These are phyloP conservation scores for Bremia lactucae DNA, from an alignment of 352 stramenopile genomes.

Conservation along the genomic window DNA sequence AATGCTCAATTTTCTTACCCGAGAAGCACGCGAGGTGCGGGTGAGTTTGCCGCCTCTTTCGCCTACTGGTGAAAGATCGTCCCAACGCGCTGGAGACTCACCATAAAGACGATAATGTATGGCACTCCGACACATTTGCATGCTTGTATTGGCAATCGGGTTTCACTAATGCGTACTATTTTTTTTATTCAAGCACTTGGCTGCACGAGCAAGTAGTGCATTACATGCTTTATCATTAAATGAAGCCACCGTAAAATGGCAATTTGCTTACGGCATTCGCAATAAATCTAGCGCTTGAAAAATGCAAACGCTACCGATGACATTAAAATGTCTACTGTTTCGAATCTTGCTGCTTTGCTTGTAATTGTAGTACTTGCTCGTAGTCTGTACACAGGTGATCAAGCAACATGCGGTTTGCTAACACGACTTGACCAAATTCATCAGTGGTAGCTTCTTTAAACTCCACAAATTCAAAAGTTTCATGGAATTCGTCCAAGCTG, in stretches of 20 bases:
- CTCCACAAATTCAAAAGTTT: conserved; percentile 26
- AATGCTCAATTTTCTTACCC: conserved; percentile 73
- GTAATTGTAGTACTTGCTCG: conserved; percentile 41
- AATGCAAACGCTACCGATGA: too few relatives aligned
- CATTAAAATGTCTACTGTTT: not conserved
- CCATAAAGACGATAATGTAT: conserved; percentile 15
- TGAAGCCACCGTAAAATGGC: too few relatives aligned
- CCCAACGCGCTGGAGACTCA: conserved; percentile 32
- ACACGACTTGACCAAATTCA: conserved; percentile 59
- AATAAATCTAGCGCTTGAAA: too few relatives aligned
- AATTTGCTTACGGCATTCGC: too few relatives aligned
- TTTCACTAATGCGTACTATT: too few relatives aligned
- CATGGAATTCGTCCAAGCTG: conserved; percentile 1
- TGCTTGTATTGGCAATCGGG: too few relatives aligned
- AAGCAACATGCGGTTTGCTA: conserved; percentile 77
- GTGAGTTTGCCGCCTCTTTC: conserved; percentile 73
- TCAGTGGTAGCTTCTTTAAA: conserved; percentile 54
- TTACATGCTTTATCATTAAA: too few relatives aligned
- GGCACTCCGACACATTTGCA: too few relatives aligned
- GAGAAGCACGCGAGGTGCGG: conserved; percentile 58
- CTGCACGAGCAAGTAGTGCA: too few relatives aligned
- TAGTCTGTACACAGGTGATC: conserved; percentile 83
- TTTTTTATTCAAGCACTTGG: too few relatives aligned
- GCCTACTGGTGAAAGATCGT: conserved; percentile 32
- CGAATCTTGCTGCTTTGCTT: conserved; percentile 5